Percentiles rank a stretch among this genome's conserved stretches.
Conservation (phyloP, 2,329 filamentous ascomycete genomes). For the Colletotrichum gloeosporioides region DNA sequence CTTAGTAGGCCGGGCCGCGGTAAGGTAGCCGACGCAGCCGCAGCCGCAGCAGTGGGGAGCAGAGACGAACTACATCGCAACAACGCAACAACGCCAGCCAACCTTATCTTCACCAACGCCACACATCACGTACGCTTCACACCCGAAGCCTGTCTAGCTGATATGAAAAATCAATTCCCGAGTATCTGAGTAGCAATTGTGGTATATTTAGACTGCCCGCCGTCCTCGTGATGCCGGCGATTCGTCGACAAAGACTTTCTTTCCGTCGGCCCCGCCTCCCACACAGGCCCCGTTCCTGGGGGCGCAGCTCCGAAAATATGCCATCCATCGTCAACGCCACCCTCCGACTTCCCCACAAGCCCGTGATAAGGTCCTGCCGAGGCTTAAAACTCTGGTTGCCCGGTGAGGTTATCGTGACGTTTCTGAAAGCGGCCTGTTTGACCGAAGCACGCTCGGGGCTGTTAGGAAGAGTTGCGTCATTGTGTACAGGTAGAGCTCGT, state of each 20-base stretch:
- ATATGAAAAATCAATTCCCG: neutral
- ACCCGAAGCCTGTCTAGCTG: neutral
- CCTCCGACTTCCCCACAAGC: neutral
- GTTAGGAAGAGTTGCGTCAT: neutral
- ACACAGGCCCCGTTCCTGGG: neutral
- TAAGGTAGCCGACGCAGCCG: neutral
- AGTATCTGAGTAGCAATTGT: neutral
- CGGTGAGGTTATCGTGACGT: neutral
- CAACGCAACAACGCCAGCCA: neutral
- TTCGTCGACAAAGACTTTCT: neutral
- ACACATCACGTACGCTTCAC: neutral
- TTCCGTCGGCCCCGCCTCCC: neutral
- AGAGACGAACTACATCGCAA: neutral
- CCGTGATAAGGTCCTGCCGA: neutral
- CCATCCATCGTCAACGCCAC: slow-evolving; percentile 11
- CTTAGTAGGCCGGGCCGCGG: neutral
- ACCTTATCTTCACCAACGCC: neutral
- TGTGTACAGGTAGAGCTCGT: neutral
- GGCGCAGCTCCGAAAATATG: slow-evolving; percentile 11
- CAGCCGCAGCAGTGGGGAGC: neutral
- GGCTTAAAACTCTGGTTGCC: neutral
- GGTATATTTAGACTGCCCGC: slow-evolving; percentile 9
- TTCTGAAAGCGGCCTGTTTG: neutral
- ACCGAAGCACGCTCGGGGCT: neutral
- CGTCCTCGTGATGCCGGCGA: neutral